phyloP scores from a whole-genome alignment of 2,329 filamentous ascomycete genomes.

The Calonectria montana region DNA sequence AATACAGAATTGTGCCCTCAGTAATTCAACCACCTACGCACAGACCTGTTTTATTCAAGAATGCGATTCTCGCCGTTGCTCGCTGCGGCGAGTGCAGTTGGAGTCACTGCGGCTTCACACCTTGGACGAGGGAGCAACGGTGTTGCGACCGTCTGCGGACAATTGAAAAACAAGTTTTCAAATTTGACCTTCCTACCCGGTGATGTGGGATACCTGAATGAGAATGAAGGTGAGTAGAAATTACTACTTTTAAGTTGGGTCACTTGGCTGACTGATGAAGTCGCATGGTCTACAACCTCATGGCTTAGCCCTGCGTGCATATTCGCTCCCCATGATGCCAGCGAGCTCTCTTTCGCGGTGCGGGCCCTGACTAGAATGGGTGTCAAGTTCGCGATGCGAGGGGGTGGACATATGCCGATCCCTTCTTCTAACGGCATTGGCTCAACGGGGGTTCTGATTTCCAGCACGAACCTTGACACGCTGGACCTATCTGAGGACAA shows the following conservation, averaged over 20 bases:
- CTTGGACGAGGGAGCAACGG: not conserved
- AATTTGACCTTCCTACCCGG: not conserved
- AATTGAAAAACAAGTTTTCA: not conserved
- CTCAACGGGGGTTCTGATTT: not conserved
- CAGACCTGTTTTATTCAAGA: not conserved
- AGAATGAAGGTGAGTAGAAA: not conserved
- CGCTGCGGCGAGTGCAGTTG: not conserved
- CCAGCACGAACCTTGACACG: not conserved
- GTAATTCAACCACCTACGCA: not conserved
- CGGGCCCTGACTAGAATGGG: not conserved
- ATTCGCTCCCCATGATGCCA: not conserved
- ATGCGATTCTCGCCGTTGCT: not conserved
- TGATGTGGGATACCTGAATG: not conserved
- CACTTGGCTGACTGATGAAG: not conserved
- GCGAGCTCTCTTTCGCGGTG: not conserved
- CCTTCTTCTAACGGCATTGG: not conserved
- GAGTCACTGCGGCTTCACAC: not conserved
- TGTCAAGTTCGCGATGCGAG: not conserved
- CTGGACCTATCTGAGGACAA: not conserved
- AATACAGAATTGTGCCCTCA: not conserved
- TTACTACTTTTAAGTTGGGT: not conserved
- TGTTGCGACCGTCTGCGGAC: not conserved
- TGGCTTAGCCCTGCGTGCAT: not conserved
- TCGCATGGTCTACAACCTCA: not conserved
- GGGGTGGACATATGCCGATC: not conserved